Evolutionary conservation across 2,329 filamentous ascomycete genomes (phyloP), one percentile per base, ranked within the genome.

Genomic region (Graphilbum fragrans): DNA sequence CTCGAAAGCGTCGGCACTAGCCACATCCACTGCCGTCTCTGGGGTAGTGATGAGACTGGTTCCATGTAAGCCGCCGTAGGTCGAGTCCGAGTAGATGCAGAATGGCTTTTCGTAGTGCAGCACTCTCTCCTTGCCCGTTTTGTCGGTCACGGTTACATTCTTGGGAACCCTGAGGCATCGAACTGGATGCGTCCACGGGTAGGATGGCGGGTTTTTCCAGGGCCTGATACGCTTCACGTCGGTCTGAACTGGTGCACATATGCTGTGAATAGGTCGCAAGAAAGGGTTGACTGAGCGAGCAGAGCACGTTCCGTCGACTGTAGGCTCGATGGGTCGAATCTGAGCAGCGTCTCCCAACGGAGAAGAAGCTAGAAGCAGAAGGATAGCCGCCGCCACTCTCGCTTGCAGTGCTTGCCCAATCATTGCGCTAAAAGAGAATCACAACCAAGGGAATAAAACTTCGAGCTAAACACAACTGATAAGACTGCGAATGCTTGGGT

Each of bases 21-120:
- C 45, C 2, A 53, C 45, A 16, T 48, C 47, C 2, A 52, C 47
- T 3, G 50, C 53, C 10, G 44, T 46, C 32, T 49, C 45, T 3
- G 50, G 50, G 5, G 37, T 44, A 11, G 47, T 46, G 25, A 53
- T 39, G 19, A 53, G 27, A 37, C 47, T 47, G 36, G 50, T 34
- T 14, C 52, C 52, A 33, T 41, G 44, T 19, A 42, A 35, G 33
- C 46, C 23, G 31, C 50, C 51, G 41, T 45, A 49, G 19, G 37
- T 33, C 4, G 50, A 37, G 19, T 47, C 43, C 9, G 49, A 49
- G 42, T 50, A 53, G 42, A 51, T 35, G 35, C 53, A 53, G 37
- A 52, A 49, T 22, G 45, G 47, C 17, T 17, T 18, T 8, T 34
- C 27, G n/a, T 18, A 11, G 34, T 20, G 14, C 5, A 33, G 14